Evolutionary conservation across 306 rosid genomes (phyloP).

Genomic region (Citrullus amarus): DNA sequence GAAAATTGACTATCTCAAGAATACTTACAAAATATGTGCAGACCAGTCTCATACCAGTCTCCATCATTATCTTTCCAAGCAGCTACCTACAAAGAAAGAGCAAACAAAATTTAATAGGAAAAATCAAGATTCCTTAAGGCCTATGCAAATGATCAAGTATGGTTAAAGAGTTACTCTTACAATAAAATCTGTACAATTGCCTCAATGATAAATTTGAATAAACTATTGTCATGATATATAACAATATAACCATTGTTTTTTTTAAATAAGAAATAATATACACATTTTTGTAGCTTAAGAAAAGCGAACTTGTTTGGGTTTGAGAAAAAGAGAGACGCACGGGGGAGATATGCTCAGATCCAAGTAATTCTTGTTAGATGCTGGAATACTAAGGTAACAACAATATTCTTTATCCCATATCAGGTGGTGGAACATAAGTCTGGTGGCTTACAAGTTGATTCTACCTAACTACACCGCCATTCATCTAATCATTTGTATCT

Average conservation of each 20-base stretch:
- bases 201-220: not conserved
- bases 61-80: conserved; percentile 98
- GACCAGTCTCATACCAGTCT: conserved; percentile 97
- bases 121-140: not conserved
- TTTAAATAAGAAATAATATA: not conserved
- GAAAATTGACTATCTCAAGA: not conserved
- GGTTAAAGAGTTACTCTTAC: not conserved
- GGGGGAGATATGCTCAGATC: not conserved
- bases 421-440: too few species aligned
- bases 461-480: too few species aligned
- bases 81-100: conserved; percentile 50
- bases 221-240: not conserved
- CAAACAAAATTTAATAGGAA: conserved; percentile 7
- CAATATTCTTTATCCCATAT: too few species aligned
- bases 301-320: not conserved
- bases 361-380: too few species aligned
- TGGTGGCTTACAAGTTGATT: too few species aligned
- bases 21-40: conserved; percentile 89
- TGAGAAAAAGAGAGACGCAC: not conserved
- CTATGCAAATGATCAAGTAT: not conserved
- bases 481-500: too few species aligned
- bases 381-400: too few species aligned
- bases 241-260: not conserved
- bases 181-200: not conserved
- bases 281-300: not conserved